Evolutionary conservation across 306 rosid genomes (phyloP).

Genomic region (Vigna radiata): DNA sequence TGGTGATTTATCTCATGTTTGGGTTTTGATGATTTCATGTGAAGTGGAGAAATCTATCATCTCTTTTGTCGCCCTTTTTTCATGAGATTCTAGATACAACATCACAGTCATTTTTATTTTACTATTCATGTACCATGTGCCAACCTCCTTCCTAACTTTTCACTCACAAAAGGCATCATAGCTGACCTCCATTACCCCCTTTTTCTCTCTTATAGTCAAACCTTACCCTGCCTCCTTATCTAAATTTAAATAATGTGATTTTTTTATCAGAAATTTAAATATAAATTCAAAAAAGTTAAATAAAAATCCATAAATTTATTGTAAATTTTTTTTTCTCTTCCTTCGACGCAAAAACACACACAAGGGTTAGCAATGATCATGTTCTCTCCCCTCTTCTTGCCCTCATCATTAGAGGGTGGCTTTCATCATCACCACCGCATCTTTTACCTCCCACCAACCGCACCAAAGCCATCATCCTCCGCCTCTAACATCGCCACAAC

Average conservation of each 20-base stretch:
- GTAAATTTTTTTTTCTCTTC: constrained; percentile 35
- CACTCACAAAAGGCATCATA: constrained; percentile 42
- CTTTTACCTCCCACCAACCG: constrained; percentile 58
- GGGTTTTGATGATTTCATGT: neutral
- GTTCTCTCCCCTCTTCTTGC: constrained; percentile 57
- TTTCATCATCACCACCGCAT: constrained; percentile 65
- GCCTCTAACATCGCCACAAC: constrained; percentile 41
- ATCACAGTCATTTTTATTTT: constrained; percentile 35
- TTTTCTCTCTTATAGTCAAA: constrained; percentile 48
- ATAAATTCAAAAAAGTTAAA: too few relatives aligned
- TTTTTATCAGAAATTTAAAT: too few relatives aligned
- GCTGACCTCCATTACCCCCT: constrained; percentile 48
- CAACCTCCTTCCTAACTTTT: constrained; percentile 34
- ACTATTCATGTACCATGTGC: constrained; percentile 9
- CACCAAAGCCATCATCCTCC: constrained; percentile 52
- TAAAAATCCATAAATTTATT: too few relatives aligned
- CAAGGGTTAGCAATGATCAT: constrained; percentile 66
- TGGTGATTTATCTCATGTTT: constrained; percentile 15
- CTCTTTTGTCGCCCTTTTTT: constrained; percentile 5
- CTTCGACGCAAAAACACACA: constrained; percentile 53
- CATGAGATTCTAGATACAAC: constrained; percentile 25
- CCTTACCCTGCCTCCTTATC: constrained; percentile 37
- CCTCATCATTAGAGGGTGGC: constrained; percentile 75
- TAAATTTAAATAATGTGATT: too few relatives aligned
- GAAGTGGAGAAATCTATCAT: neutral